Evolutionary conservation across 2,329 filamentous ascomycete species (phyloP).

Genomic region (Alternaria sp.): DNA sequence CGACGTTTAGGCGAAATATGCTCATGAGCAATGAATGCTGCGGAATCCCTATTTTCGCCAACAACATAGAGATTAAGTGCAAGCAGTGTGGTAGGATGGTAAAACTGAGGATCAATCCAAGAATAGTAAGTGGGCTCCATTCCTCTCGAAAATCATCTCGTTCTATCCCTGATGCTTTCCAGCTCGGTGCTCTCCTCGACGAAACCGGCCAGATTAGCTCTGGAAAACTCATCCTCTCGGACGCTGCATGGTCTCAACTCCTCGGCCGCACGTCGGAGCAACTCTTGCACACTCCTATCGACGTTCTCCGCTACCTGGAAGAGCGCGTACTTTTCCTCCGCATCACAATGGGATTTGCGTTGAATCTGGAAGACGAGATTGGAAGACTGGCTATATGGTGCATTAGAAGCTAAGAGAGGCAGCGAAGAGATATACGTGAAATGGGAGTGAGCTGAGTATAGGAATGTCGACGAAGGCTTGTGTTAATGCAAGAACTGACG

Average conservation of each 20-base stretch:
- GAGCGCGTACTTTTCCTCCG: constrained; percentile 62
- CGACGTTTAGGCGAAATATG: constrained; percentile 54
- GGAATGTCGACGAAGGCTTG: background rate
- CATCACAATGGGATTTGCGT: constrained; percentile 65
- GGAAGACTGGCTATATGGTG: constrained; percentile 47
- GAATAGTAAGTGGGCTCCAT: constrained; percentile 41
- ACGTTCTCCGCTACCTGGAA: constrained; percentile 61
- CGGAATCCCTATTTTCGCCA: constrained; percentile 64
- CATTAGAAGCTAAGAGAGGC: constrained; percentile 28
- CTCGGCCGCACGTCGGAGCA: constrained; percentile 57
- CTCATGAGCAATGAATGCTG: constrained; percentile 61
- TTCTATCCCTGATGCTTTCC: background rate
- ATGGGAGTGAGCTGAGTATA: background rate
- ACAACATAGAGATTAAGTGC: constrained; percentile 52
- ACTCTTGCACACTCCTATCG: constrained; percentile 51
- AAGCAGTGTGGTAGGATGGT: constrained; percentile 53
- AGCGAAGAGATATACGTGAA: background rate
- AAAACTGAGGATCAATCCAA: constrained; percentile 53
- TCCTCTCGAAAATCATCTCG: background rate
- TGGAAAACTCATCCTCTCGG: constrained; percentile 64
- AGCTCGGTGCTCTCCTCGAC: constrained; percentile 58
- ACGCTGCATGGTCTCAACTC: constrained; percentile 62
- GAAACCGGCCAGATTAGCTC: constrained; percentile 64
- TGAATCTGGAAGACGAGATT: constrained; percentile 52
- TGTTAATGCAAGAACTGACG: background rate